Percentiles rank a stretch among this genome's conserved stretches.
Conservation (phyloP, 108 stramenopile genomes). For the Tribonema minus region DNA sequence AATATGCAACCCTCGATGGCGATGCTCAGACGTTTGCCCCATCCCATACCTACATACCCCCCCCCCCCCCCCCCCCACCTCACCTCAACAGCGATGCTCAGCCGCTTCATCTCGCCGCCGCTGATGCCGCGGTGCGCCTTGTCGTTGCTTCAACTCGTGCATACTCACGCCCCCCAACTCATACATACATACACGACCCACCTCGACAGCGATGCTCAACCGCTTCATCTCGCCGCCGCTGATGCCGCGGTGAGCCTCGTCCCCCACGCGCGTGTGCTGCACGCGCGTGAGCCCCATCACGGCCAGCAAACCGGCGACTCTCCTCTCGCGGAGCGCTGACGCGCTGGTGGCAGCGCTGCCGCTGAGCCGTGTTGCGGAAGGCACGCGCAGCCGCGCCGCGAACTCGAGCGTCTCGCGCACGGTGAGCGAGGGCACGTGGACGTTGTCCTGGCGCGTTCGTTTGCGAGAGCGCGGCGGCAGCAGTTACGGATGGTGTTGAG, state of each 20-base stretch:
- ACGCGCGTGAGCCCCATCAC: slow-evolving; percentile 56
- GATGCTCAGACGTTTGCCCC: slow-evolving; percentile 48
- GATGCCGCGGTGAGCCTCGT: slow-evolving; percentile 64
- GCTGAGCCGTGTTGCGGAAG: neutral
- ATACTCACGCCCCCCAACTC: too few species aligned
- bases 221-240: slow-evolving; percentile 69
- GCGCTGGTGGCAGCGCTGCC: too few species aligned
- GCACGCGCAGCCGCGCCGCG: slow-evolving; percentile 31
- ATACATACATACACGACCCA: too few species aligned
- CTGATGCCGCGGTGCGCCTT: slow-evolving; percentile 63
- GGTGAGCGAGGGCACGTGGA: slow-evolving; percentile 18
- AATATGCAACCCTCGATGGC: slow-evolving; percentile 60
- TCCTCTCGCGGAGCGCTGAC: too few species aligned
- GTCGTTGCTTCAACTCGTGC: too few species aligned
- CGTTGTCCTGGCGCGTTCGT: slow-evolving; percentile 41
- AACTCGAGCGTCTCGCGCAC: slow-evolving; percentile 29
- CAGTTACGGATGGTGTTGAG: too few species aligned
- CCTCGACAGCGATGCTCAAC: slow-evolving; percentile 67
- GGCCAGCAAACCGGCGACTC: slow-evolving; percentile 6
- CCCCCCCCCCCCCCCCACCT: too few species aligned
- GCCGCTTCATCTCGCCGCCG: slow-evolving; percentile 70
- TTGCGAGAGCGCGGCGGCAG: too few species aligned
- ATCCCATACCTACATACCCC: too few species aligned
- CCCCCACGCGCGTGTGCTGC: slow-evolving; percentile 61
- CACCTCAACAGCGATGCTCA: slow-evolving; percentile 67